Conservation (phyloP, 176 grass and related monocot genomes). For the Eleusine coracana region DNA sequence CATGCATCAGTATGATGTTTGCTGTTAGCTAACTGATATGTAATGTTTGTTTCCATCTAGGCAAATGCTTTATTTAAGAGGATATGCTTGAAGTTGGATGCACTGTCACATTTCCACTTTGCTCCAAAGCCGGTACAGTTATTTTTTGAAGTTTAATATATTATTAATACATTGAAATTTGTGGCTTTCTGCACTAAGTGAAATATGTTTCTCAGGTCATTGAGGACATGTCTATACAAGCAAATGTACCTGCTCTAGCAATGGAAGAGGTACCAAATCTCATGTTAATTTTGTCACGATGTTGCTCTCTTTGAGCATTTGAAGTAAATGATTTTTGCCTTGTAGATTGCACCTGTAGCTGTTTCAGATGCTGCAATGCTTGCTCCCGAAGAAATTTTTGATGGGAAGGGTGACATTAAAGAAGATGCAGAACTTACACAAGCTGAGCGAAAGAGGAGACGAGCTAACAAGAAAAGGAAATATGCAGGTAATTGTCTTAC, state of each 20-base stretch:
- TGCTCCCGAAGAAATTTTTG: slow-evolving; percentile 93
- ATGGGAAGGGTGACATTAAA: slow-evolving; percentile 94
- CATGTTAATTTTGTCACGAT: neutral
- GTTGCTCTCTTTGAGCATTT: slow-evolving; percentile 26
- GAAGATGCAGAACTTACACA: slow-evolving; percentile 78
- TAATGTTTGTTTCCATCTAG: slow-evolving; percentile 39
- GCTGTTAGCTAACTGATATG: neutral
- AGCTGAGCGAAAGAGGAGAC: slow-evolving; percentile 76
- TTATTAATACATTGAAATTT: slow-evolving; percentile 17
- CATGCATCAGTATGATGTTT: slow-evolving; percentile 2
- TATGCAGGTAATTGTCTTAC: slow-evolving; percentile 57
- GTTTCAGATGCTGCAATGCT: slow-evolving; percentile 93
- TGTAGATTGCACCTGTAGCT: slow-evolving; percentile 86
- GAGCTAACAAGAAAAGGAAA: slow-evolving; percentile 94
- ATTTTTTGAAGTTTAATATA: neutral
- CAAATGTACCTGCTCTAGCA: slow-evolving; percentile 88
- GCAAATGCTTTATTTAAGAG: slow-evolving; percentile 78
- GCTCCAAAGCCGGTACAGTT: slow-evolving; percentile 86
- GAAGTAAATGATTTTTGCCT: slow-evolving; percentile 14
- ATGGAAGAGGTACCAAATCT: slow-evolving; percentile 89
- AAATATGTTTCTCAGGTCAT: slow-evolving; percentile 61
- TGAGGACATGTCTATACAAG: slow-evolving; percentile 95
- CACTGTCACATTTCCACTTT: slow-evolving; percentile 95
- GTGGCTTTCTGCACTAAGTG: neutral
- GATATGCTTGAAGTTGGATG: slow-evolving; percentile 86